Conservation (phyloP, 805 yeast species). For the Monosporozyma yasuniensis region DNA sequence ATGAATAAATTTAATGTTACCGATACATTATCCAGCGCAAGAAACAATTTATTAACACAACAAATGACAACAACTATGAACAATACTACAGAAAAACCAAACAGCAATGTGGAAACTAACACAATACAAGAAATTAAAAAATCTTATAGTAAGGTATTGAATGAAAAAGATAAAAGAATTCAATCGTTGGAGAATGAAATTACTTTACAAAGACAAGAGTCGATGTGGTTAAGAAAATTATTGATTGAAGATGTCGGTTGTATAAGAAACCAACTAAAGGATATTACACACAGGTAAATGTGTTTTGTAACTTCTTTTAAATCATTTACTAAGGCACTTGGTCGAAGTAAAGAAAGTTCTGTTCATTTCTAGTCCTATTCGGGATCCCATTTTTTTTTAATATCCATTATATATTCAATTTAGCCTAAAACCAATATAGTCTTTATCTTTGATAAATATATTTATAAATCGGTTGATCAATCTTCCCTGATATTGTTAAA, state of each 20-base stretch:
- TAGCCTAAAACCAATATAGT: neutral
- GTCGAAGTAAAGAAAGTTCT: neutral
- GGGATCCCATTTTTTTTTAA: neutral
- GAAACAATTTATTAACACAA: neutral
- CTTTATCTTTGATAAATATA: neutral
- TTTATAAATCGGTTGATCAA: no score
- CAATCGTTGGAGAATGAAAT: conserved; percentile 14
- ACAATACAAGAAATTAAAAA: conserved; percentile 5
- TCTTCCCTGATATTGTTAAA: no score
- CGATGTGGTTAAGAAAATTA: conserved; percentile 17
- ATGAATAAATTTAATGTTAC: neutral
- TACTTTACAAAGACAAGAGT: conserved; percentile 17
- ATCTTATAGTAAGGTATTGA: conserved; percentile 11
- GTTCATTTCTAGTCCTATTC: neutral
- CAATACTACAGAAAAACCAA: neutral
- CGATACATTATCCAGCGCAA: neutral
- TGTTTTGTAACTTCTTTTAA: neutral
- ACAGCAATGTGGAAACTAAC: neutral
- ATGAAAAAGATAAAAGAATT: conserved; percentile 18
- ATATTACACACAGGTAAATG: conserved; percentile 18
- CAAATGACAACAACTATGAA: neutral
- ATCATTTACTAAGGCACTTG: neutral
- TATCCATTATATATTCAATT: neutral
- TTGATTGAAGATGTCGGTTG: conserved; percentile 21
- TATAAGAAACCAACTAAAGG: conserved; percentile 13